Percentiles rank a stretch among this genome's conserved stretches.
Evolutionary conservation across 2,329 filamentous ascomycete species (phyloP).

Genomic region (Akanthomyces uredinophilus): DNA sequence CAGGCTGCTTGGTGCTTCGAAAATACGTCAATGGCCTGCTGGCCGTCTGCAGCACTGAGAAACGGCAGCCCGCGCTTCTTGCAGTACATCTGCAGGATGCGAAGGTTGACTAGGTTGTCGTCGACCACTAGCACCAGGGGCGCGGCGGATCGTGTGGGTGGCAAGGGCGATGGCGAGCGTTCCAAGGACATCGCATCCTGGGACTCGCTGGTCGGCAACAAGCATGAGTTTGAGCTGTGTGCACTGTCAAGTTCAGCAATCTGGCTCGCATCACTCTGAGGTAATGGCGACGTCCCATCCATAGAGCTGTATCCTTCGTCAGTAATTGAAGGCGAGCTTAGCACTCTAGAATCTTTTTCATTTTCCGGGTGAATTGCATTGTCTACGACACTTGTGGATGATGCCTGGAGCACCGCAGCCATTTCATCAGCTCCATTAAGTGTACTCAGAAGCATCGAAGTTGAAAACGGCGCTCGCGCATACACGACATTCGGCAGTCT

Average conservation of each 20-base stretch:
- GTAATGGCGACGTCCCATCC: neutral
- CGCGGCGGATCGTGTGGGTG: neutral
- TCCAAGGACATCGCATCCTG: neutral
- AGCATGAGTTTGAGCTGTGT: neutral
- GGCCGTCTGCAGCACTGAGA: conserved; percentile 37
- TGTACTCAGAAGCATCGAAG: neutral
- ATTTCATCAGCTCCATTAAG: neutral
- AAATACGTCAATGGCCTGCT: conserved; percentile 36
- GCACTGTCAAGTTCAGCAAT: neutral
- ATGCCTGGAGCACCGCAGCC: neutral
- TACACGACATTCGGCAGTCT: neutral
- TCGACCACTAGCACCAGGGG: conserved; percentile 37
- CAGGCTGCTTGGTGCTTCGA: conserved; percentile 17
- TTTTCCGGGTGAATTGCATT: too few species aligned
- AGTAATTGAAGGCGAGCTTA: neutral
- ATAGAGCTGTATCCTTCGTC: neutral
- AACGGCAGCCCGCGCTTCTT: conserved; percentile 38
- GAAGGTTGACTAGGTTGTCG: conserved; percentile 44
- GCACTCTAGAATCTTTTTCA: neutral
- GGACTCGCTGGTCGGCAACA: neutral
- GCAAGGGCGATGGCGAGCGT: neutral
- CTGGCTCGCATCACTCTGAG: neutral
- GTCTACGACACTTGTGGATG: neutral
- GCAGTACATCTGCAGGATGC: conserved; percentile 43
- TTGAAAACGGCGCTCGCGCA: neutral